Evolutionary conservation across 176 grass and related monocot species (phyloP), one percentile per base, ranked within the genome.

Genomic region (Bonia amplexicaulis): DNA sequence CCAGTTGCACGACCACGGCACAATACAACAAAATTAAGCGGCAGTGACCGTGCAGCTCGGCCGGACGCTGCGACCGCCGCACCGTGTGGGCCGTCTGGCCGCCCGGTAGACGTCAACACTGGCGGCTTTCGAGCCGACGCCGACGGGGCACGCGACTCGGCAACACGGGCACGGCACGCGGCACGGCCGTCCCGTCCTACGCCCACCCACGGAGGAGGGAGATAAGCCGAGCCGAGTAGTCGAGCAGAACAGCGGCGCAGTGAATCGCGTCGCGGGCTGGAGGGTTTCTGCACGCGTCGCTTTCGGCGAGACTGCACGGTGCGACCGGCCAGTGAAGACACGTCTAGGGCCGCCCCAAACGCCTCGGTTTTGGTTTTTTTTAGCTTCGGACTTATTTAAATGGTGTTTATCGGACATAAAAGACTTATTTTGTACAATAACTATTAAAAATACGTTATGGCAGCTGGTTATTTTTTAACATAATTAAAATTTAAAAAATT

Each of bases 11-110:
- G 25, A 33, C 52, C 26, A 73, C 25, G 53, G 1, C 74, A 27
- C 55, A 5, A 27, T n/a, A n/a, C 54, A 77, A 42, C 54, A 8
- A 11, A 23, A 60, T 60, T 25, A 31, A 37, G 70, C 45, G 44
- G 23, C 22, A 40, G 59, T 13, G 25, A 17, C 49, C 74, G 69
- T 62, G 44, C 67, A 33, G 8, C 23, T 61, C 26, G 10, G 39
- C 40, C 15, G 51, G 66, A 61, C 74, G 86, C 73, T 47, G 73
- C 49, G 80, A 41, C 54, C 31, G 72, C 53, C 5, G 68, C 79
- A 33, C 14, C 80, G 73, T 19, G 41, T 31, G 27, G 31, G 44
- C 14, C 79, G 73, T 19, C 27, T 29, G 27, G 31, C 12, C 19
- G 22, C 46, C 27, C 9, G 33, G 57, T 1, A 15, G 68, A 7